Percentiles rank a stretch among this genome's conserved stretches.
Evolutionary conservation across 495 filamentous ascomycete genomes (phyloP).

Genomic region (Margaritispora aquatica): DNA sequence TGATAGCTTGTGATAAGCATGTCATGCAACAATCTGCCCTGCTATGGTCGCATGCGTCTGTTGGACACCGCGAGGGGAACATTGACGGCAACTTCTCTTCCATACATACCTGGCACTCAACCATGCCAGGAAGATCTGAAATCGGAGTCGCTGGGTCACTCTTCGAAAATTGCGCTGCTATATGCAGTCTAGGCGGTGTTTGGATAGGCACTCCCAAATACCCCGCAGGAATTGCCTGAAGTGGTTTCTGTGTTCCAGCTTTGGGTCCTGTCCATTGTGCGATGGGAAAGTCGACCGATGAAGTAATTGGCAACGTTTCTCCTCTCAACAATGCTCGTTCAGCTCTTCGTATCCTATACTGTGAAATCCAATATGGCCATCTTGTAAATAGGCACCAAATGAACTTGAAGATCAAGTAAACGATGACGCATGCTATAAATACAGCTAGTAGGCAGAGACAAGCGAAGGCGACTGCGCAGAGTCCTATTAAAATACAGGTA

Average conservation of each 20-base stretch:
- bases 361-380: conserved; percentile 5
- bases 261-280: background rate
- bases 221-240: background rate
- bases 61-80: conserved; percentile 4
- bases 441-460: background rate
- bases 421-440: background rate
- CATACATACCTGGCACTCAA: conserved; percentile 9
- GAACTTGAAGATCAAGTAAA: background rate
- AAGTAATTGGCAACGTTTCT: background rate
- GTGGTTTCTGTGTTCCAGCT: background rate
- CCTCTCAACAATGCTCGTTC: conserved; percentile 2
- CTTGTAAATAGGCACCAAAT: background rate
- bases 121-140: conserved; percentile 2
- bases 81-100: conserved; percentile 4
- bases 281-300: background rate
- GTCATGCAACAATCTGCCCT: conserved; percentile 2
- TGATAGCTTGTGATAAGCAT: conserved; percentile 4
- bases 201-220: background rate
- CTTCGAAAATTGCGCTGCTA: background rate
- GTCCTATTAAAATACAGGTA: conserved; percentile 6
- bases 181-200: background rate
- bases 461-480: conserved; percentile 5
- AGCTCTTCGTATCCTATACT: conserved; percentile 1
- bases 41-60: conserved; percentile 4
- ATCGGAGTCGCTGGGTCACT: background rate